phyloP scores from a whole-genome alignment of 2,329 filamentous ascomycete genomes.

The Hypoxylon sp. region DNA sequence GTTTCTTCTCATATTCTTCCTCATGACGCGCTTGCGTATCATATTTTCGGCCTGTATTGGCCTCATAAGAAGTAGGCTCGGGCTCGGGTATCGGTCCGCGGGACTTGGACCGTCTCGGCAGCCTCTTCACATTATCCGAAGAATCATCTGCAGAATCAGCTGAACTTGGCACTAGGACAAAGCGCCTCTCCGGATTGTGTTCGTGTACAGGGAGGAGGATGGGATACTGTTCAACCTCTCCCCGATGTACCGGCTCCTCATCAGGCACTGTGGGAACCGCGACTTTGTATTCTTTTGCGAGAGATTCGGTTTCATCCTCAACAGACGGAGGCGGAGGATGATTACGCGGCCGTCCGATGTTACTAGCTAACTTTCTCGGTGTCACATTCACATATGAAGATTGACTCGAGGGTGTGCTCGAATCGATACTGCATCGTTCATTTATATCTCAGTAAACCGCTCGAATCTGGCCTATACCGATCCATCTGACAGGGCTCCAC shows the following conservation, averaged over 20 bases:
- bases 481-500: constrained; percentile 13
- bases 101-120: constrained; percentile 40
- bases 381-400: constrained; percentile 46
- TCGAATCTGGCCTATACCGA: constrained; percentile 15
- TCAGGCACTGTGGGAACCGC: constrained; percentile 55
- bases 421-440: constrained; percentile 39
- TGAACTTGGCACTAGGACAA: constrained; percentile 68
- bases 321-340: constrained; percentile 75
- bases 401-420: constrained; percentile 37
- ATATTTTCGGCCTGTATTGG: constrained; percentile 62
- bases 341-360: constrained; percentile 50
- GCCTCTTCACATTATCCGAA: constrained; percentile 45
- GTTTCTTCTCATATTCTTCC: constrained; percentile 47
- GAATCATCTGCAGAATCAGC: constrained; percentile 53
- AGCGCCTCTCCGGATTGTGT: constrained; percentile 74
- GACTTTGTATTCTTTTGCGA: constrained; percentile 72
- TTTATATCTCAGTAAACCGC: constrained; percentile 41
- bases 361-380: constrained; percentile 44
- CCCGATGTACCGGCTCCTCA: constrained; percentile 73
- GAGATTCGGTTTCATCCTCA: constrained; percentile 76
- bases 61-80: constrained; percentile 56
- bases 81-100: constrained; percentile 41
- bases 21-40: constrained; percentile 52
- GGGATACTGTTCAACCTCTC: constrained; percentile 77
- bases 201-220: constrained; percentile 75